A percentile compares a stretch with the other conserved stretches of the same genome.
Conservation (phyloP, 2,329 filamentous ascomycete species). For the Dendryphion nanum region DNA sequence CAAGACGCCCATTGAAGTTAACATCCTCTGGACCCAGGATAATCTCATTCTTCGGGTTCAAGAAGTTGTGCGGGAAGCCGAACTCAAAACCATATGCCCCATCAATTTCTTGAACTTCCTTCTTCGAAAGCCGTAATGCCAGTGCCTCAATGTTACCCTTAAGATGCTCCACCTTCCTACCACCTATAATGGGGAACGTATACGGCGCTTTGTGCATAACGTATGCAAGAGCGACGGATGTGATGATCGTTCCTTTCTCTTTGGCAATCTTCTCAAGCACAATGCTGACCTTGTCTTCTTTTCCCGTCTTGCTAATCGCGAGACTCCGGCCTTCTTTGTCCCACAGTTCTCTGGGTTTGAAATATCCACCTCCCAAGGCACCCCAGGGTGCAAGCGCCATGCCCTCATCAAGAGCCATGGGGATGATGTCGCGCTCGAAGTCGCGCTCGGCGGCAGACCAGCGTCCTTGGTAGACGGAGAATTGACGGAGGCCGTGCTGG, state of each 20-base stretch:
- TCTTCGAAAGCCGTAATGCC: constrained; percentile 55
- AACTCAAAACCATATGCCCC: constrained; percentile 59
- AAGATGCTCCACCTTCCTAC: constrained; percentile 67
- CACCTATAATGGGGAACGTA: constrained; percentile 72
- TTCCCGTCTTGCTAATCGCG: constrained; percentile 41
- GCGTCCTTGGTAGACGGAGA: constrained; percentile 43
- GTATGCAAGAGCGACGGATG: constrained; percentile 67
- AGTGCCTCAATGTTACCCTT: constrained; percentile 69
- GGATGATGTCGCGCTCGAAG: constrained; percentile 48
- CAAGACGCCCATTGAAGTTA: constrained; percentile 15
- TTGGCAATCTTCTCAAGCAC: constrained; percentile 61
- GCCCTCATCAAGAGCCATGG: constrained; percentile 44
- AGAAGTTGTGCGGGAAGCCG: constrained; percentile 58
- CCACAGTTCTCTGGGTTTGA: constrained; percentile 47
- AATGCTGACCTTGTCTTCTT: constrained; percentile 53
- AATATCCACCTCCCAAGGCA: constrained; percentile 41
- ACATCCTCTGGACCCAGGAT: constrained; percentile 26
- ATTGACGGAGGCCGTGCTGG: constrained; percentile 39
- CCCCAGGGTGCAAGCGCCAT: constrained; percentile 57
- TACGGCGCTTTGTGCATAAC: constrained; percentile 70
- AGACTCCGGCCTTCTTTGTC: constrained; percentile 45
- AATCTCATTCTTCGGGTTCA: constrained; percentile 15
- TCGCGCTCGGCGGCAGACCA: constrained; percentile 45
- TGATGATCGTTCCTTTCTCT: constrained; percentile 55
- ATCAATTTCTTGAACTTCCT: constrained; percentile 68